Evolutionary conservation across 192 early-diverging fungal genomes (phyloP), one percentile per base, ranked within the genome.

Genomic region (Backusella tuberculispora): DNA sequence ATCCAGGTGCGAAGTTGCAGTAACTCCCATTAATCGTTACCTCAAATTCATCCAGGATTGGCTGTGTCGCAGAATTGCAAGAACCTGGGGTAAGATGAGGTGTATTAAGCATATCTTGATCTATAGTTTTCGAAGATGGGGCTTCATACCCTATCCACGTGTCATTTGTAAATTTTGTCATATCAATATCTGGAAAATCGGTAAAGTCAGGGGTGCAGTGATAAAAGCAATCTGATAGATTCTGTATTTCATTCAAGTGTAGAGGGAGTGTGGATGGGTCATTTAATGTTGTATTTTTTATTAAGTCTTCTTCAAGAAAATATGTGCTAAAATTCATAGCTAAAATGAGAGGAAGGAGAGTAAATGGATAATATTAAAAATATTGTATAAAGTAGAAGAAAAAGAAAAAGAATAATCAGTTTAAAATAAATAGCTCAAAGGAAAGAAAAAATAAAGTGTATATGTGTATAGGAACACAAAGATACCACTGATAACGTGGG

Each of bases 341-440:
- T 60, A 26, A 56, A 60, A 60, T 60, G 53, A 60, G 26, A 60
- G 53, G 53, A 60, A 60, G 53, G 53, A 60, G 45, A 14, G 10
- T 13, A 9, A 19, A 3, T 60, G 8, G 53, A 26, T 26, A 13
- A 13, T 9, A 60, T 60, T 6, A 26, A 60, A 60, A 60, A 60
- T 60, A 60, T 60, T 8, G 17, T 26, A 60, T 60, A 60, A 60
- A 21, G 53, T 24, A 56, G 24, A 24, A 56, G 24, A 56, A 24
- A 19, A 53, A 21, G 1, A 53, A 12, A 56, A 56, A 24, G 17
- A 21, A 56, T 46, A 12, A 56, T 56, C 21, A 10, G 50, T 56
- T 56, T 10, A 21, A 56, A 56, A 56, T 56, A 56, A 56, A 56
- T 56, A 56, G 19, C 9, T 56, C 21, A 56, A 56, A 56, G 21